Evolutionary conservation across 2,329 filamentous ascomycete genomes (phyloP).

Genomic region (Onygenales sp.): DNA sequence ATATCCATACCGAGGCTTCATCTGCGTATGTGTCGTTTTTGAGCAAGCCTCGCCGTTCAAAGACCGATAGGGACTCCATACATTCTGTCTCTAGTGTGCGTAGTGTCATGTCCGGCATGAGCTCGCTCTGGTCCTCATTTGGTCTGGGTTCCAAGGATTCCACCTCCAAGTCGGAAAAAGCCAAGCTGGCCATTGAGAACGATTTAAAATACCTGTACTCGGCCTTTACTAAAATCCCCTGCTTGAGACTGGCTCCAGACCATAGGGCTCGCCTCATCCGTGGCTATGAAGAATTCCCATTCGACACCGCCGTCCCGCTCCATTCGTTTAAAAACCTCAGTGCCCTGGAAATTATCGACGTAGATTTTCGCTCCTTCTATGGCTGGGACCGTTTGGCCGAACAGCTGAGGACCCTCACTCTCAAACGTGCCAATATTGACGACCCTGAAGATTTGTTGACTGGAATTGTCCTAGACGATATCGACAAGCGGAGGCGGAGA

Average conservation of each 20-base stretch:
- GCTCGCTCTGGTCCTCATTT: slow-evolving; percentile 80
- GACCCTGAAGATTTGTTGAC: slow-evolving; percentile 85
- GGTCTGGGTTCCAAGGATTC: slow-evolving; percentile 72
- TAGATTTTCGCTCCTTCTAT: slow-evolving; percentile 94
- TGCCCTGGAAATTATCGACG: slow-evolving; percentile 84
- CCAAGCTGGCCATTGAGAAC: slow-evolving; percentile 72
- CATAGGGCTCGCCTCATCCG: slow-evolving; percentile 81
- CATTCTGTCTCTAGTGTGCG: slow-evolving; percentile 93
- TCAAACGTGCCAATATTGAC: slow-evolving; percentile 80
- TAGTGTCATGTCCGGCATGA: slow-evolving; percentile 97
- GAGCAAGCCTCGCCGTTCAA: slow-evolving; percentile 69
- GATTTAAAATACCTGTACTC: slow-evolving; percentile 96
- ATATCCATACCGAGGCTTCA: slow-evolving; percentile 77
- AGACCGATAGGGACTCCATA: slow-evolving; percentile 79
- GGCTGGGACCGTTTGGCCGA: slow-evolving; percentile 94
- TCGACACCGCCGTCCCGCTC: slow-evolving; percentile 93
- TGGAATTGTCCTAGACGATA: slow-evolving; percentile 90
- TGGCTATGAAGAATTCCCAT: slow-evolving; percentile 95
- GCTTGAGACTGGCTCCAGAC: slow-evolving; percentile 80
- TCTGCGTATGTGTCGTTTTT: slow-evolving; percentile 93
- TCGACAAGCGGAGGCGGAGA: slow-evolving; percentile 80
- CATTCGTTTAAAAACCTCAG: slow-evolving; percentile 96
- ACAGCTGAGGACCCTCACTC: slow-evolving; percentile 76
- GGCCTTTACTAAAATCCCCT: slow-evolving; percentile 96
- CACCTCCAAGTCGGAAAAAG: slow-evolving; percentile 74